A percentile compares a stretch with the other conserved stretches of the same genome.
phyloP scores from a whole-genome alignment of 176 grass and related monocot species.

The Canna indica region DNA sequence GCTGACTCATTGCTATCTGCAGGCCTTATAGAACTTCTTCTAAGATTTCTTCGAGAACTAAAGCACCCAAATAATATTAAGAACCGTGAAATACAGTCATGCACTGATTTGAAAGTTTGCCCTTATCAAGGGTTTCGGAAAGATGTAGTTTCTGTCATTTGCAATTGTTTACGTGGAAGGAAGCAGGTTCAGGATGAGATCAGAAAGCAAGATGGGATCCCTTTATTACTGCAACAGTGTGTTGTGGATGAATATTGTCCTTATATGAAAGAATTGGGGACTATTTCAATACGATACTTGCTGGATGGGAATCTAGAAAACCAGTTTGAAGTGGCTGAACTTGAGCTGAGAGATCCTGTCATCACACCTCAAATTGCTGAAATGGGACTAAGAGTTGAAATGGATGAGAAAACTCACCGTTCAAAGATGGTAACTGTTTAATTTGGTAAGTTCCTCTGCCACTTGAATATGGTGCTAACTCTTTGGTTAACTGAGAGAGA shows the following conservation, averaged over 20 bases:
- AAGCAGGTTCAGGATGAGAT: constrained; percentile 74
- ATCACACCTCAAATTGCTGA: constrained; percentile 59
- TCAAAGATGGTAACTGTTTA: constrained; percentile 72
- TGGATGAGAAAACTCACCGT: constrained; percentile 50
- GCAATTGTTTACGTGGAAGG: constrained; percentile 53
- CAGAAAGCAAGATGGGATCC: constrained; percentile 51
- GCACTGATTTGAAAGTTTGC: constrained; percentile 35
- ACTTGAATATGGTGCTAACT: not conserved
- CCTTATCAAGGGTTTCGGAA: constrained; percentile 79
- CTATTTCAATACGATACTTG: constrained; percentile 63
- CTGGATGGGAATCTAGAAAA: constrained; percentile 81
- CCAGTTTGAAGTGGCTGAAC: constrained; percentile 52
- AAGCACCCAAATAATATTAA: constrained; percentile 63
- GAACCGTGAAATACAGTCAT: constrained; percentile 34
- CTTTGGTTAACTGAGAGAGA: not conserved
- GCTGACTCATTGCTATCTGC: constrained; percentile 39
- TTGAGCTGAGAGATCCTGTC: constrained; percentile 72
- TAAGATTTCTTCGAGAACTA: constrained; percentile 51
- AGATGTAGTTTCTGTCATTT: constrained; percentile 69
- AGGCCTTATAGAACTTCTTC: constrained; percentile 48
- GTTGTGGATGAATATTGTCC: constrained; percentile 70
- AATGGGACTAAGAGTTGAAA: constrained; percentile 71
- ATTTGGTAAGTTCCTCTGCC: constrained; percentile 28
- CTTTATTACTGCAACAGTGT: constrained; percentile 72
- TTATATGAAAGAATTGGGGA: constrained; percentile 64